Evolutionary conservation across 768 basidiomycete genomes (phyloP).

Genomic region (Mycena pura): DNA sequence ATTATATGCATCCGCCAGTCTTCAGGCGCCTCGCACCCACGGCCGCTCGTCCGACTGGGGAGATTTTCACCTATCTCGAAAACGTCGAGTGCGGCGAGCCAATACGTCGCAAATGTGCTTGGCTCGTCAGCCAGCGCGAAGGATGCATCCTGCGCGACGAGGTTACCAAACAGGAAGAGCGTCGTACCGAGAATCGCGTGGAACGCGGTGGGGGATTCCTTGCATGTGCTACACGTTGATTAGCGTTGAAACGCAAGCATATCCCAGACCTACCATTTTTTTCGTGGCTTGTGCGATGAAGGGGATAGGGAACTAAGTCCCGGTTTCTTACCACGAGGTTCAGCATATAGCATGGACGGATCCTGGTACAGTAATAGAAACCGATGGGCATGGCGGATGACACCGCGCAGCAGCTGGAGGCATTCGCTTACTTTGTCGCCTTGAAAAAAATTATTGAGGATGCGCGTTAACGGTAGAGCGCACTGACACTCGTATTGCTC

Average conservation of each 20-base stretch:
- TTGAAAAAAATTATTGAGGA: slow-evolving; percentile 29
- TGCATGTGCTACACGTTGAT: slow-evolving; percentile 39
- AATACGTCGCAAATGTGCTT: slow-evolving; percentile 56
- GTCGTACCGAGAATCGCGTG: slow-evolving; percentile 70
- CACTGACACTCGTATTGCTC: slow-evolving; percentile 69
- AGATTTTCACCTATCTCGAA: slow-evolving; percentile 73
- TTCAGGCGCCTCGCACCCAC: slow-evolving; percentile 44
- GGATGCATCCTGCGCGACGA: slow-evolving; percentile 58
- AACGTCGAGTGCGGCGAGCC: slow-evolving; percentile 71
- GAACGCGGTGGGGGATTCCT: slow-evolving; percentile 68
- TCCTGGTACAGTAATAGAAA: slow-evolving; percentile 62
- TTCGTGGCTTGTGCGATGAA: slow-evolving; percentile 10
- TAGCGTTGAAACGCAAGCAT: slow-evolving; percentile 16
- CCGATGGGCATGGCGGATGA: slow-evolving; percentile 73
- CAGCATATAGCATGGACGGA: slow-evolving; percentile 58
- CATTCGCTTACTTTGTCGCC: slow-evolving; percentile 56
- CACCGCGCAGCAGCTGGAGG: slow-evolving; percentile 62
- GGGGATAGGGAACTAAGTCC: slow-evolving; percentile 13
- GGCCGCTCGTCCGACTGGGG: slow-evolving; percentile 51
- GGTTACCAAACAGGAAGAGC: slow-evolving; percentile 68
- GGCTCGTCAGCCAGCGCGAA: slow-evolving; percentile 65
- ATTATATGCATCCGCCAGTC: slow-evolving; percentile 75
- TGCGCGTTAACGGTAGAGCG: neutral
- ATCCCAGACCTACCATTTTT: slow-evolving; percentile 23
- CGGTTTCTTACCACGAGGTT: slow-evolving; percentile 26